phyloP scores from a whole-genome alignment of 768 basidiomycete genomes.

The Psilocybe azurescens region DNA sequence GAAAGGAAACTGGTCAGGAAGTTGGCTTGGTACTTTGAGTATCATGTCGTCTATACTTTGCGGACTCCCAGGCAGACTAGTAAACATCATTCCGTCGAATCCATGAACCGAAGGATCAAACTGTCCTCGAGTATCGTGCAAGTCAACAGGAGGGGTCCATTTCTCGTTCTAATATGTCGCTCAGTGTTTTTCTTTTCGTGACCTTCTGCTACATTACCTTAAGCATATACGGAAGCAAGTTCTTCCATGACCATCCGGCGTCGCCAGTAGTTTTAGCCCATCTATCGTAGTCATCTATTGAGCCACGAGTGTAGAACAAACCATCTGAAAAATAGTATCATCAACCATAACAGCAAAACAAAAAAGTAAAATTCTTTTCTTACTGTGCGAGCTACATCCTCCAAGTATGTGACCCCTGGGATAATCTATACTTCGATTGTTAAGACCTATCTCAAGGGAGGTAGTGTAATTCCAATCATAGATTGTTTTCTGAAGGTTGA shows the following conservation, averaged over 20 bases:
- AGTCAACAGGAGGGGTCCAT: slow-evolving; percentile 38
- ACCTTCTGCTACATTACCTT: slow-evolving; percentile 25
- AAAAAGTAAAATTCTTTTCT: not conserved
- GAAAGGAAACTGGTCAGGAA: slow-evolving; percentile 30
- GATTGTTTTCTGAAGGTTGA: not conserved
- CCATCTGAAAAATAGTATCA: slow-evolving; percentile 23
- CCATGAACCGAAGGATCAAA: slow-evolving; percentile 43
- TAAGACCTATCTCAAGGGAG: not conserved
- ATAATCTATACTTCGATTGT: not conserved
- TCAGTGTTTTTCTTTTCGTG: too few relatives aligned
- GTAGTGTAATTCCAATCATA: slow-evolving; percentile 1
- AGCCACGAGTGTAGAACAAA: slow-evolving; percentile 39
- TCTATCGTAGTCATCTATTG: slow-evolving; percentile 33
- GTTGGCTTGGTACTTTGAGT: slow-evolving; percentile 34
- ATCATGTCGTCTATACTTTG: slow-evolving; percentile 33
- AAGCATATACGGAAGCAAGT: slow-evolving; percentile 32
- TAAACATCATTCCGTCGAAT: slow-evolving; percentile 33
- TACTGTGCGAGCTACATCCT: not conserved
- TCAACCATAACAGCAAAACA: too few relatives aligned
- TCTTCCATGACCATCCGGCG: slow-evolving; percentile 40
- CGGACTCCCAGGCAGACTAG: slow-evolving; percentile 38
- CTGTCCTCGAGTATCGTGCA: slow-evolving; percentile 41
- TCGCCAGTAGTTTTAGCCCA: slow-evolving; percentile 35
- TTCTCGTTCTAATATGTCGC: slow-evolving; percentile 37
- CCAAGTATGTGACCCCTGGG: slow-evolving; percentile 1